Conservation (phyloP, 345 rosid genomes). For the Noccaea bulbosa region DNA sequence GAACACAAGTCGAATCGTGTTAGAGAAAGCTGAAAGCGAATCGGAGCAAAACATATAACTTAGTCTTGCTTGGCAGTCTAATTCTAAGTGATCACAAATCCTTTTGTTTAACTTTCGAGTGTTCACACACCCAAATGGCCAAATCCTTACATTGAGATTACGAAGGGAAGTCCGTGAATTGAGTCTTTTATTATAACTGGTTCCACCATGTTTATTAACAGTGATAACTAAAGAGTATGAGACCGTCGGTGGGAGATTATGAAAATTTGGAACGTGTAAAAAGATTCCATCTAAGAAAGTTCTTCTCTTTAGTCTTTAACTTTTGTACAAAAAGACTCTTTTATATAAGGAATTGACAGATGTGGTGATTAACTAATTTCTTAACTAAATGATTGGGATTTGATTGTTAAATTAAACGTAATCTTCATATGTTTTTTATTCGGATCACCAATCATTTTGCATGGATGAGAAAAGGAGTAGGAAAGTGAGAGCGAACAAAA, state of each 20-base stretch:
- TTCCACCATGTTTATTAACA: conserved; percentile 29
- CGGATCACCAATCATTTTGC: conserved; percentile 22
- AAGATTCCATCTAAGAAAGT: conserved; percentile 14
- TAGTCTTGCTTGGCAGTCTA: not conserved
- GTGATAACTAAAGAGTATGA: not conserved
- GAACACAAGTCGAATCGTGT: not conserved
- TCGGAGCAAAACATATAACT: not conserved
- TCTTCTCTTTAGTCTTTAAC: conserved; percentile 16
- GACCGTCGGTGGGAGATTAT: conserved; percentile 42
- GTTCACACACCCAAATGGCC: not conserved
- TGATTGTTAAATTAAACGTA: conserved; percentile 27
- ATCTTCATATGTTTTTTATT: not conserved
- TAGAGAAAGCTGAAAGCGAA: not conserved
- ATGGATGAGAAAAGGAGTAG: not conserved
- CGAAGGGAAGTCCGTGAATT: not conserved
- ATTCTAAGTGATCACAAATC: not conserved
- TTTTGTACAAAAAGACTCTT: conserved; percentile 29
- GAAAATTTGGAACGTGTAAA: conserved; percentile 17
- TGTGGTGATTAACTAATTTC: conserved; percentile 23
- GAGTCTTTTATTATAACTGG: not conserved
- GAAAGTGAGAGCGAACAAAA: not conserved
- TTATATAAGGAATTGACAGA: conserved; percentile 22
- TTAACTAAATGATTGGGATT: conserved; percentile 21
- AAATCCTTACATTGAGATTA: not conserved
- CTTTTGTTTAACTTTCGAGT: too few species aligned